Evolutionary conservation across 805 yeast genomes (phyloP).

Genomic region (Kluyveromyces siamensis): DNA sequence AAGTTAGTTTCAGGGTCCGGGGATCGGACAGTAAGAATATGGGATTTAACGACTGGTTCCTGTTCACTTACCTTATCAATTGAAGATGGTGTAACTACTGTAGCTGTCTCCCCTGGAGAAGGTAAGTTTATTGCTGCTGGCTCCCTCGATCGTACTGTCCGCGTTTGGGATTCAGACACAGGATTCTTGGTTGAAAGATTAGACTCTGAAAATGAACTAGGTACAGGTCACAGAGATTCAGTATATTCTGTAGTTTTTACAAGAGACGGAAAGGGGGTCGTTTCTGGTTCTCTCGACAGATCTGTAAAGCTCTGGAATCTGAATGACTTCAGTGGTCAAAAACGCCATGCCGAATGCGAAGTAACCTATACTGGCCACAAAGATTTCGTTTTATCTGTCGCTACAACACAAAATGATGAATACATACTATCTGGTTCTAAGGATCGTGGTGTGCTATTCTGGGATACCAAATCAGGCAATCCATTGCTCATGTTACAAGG

Average conservation of each 20-base stretch:
- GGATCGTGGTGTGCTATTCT: slow-evolving; percentile 93
- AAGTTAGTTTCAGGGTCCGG: slow-evolving; percentile 94
- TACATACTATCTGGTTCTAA: slow-evolving; percentile 91
- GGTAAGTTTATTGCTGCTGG: slow-evolving; percentile 95
- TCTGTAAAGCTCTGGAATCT: slow-evolving; percentile 94
- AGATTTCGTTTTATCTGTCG: slow-evolving; percentile 90
- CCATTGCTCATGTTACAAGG: slow-evolving; percentile 95
- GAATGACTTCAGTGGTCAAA: slow-evolving; percentile 32
- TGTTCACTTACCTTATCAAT: slow-evolving; percentile 81
- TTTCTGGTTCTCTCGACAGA: slow-evolving; percentile 90
- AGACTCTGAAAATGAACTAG: slow-evolving; percentile 78
- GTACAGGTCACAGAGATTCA: slow-evolving; percentile 93
- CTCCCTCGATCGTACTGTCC: slow-evolving; percentile 85
- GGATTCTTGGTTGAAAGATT: slow-evolving; percentile 88
- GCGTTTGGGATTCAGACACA: slow-evolving; percentile 93
- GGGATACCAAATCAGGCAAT: slow-evolving; percentile 90
- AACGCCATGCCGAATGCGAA: slow-evolving; percentile 56
- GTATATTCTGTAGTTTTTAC: slow-evolving; percentile 93
- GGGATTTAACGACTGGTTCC: slow-evolving; percentile 87
- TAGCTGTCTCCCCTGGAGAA: slow-evolving; percentile 85
- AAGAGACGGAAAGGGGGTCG: slow-evolving; percentile 83
- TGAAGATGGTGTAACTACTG: slow-evolving; percentile 97
- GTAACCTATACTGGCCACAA: slow-evolving; percentile 93
- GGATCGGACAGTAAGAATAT: slow-evolving; percentile 89
- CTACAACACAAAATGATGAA: slow-evolving; percentile 87